Evolutionary conservation across 2,329 filamentous ascomycete genomes (phyloP).

Genomic region (Phialophora verrucosa): DNA sequence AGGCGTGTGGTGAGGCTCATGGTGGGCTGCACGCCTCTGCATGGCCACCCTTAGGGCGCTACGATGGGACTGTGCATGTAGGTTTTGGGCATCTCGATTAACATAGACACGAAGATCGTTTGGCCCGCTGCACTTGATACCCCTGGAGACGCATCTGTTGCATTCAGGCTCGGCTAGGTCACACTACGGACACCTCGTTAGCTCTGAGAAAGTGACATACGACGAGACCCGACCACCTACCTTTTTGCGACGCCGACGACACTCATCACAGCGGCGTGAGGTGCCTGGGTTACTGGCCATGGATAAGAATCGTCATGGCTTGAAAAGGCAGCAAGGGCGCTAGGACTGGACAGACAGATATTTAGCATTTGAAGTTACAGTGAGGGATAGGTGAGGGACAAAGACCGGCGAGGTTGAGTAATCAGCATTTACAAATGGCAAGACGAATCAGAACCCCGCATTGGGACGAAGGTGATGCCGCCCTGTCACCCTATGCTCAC

Average conservation of each 20-base stretch:
- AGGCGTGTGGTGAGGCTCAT: not conserved
- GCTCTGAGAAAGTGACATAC: not conserved
- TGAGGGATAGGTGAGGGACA: no score
- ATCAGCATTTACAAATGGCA: no score
- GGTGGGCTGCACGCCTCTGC: conserved; percentile 4
- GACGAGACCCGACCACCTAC: not conserved
- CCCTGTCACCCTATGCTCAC: no score
- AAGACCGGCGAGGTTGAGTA: not conserved
- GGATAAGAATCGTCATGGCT: not conserved
- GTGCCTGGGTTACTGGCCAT: conserved; percentile 16
- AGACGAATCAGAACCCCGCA: no score
- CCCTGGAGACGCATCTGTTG: conserved; percentile 7
- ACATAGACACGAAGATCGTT: conserved; percentile 8
- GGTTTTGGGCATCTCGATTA: conserved; percentile 8
- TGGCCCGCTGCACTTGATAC: conserved; percentile 13
- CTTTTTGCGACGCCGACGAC: conserved; percentile 16
- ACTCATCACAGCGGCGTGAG: conserved; percentile 12
- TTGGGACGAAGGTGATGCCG: no score
- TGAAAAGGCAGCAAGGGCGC: conserved; percentile 6
- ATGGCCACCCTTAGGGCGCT: conserved; percentile 10
- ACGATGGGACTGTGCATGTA: conserved; percentile 7
- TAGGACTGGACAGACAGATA: not conserved
- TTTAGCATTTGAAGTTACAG: not conserved
- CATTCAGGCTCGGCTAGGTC: conserved; percentile 10
- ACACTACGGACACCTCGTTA: not conserved